Evolutionary conservation across 1,284 basidiomycete species (phyloP), one percentile per base, ranked within the genome.

Genomic region (Singerocomus inundabilis): DNA sequence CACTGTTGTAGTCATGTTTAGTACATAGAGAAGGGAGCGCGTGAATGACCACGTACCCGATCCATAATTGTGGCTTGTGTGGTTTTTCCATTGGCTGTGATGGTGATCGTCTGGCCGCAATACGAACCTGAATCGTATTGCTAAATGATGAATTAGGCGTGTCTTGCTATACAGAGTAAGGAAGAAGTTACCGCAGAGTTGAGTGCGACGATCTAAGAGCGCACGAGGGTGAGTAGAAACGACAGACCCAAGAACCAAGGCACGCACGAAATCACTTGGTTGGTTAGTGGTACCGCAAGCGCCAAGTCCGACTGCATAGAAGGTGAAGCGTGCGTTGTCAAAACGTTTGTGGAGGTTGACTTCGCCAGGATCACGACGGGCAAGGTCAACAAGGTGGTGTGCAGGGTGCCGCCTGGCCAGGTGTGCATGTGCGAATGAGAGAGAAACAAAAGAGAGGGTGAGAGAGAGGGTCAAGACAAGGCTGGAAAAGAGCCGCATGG

Each of bases 101-200:
- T 83, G 40, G 76, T 75, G 61, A 88, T 80, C 40, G 51, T 57
- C 66, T 80, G 68, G 63, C 72, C 75, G 62, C 86, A 88, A 46
- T 75, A 52, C 13, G 70, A 57, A n/a, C 72, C 71, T 32, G 44
- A 25, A 18, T 62, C 61, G 50, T 55, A 80, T 69, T 73, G 69
- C 77, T 80, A 48, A 34, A 24, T 41, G 24, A 30, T 21, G 33
- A 9, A 39, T 68, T 26, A 62, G 47, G 28, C 8, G 6, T 16
- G 26, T 30, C 15, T 10, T 44, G 6, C 18, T 25, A 48, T 32
- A 29, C 29, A 24, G 5, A 42, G 35, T 5, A 11, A 26, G 1
- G 34, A 16, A 46, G n/a, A 18, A 28, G 25, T 52, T 55, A 70
- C 68, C 7, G 18, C 37, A 16, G 61, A 29, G 45, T 66, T 62